Conservation (phyloP, 148 eudicot species). For the Chenopodium album region DNA sequence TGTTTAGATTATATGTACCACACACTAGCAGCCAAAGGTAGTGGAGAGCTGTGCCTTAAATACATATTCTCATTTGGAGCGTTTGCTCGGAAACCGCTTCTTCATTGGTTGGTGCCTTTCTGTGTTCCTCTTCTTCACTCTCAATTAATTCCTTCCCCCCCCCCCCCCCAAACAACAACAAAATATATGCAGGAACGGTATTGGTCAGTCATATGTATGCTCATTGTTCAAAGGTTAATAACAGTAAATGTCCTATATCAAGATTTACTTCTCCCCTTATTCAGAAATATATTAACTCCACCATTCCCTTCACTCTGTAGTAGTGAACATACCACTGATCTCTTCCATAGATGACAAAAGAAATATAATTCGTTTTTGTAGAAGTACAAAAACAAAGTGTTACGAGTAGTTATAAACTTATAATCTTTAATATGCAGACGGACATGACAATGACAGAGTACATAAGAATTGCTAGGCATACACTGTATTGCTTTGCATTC, state of each 20-base stretch:
- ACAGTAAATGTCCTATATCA: no score
- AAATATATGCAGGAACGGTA: no score
- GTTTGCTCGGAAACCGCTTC: slow-evolving; percentile 78
- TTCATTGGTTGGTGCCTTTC: slow-evolving; percentile 51
- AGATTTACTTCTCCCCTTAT: no score
- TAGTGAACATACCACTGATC: neutral
- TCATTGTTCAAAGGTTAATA: no score
- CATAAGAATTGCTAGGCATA: neutral
- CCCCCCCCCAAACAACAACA: no score
- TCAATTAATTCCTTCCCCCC: no score
- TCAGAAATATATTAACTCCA: neutral
- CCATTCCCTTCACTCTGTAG: neutral
- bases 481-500: neutral
- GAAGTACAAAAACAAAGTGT: neutral
- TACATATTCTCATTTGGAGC: slow-evolving; percentile 93
- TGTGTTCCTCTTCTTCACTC: neutral
- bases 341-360: neutral
- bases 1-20: slow-evolving; percentile 88
- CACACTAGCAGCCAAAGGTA: slow-evolving; percentile 88
- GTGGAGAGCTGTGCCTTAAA: slow-evolving; percentile 95
- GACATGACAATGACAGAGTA: neutral
- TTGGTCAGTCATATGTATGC: no score
- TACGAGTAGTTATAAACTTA: no score
- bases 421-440: neutral
- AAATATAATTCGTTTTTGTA: neutral